Evolutionary conservation across 2,329 filamentous ascomycete genomes (phyloP), one percentile per base, ranked within the genome.

Genomic region (Xylaria sp.): DNA sequence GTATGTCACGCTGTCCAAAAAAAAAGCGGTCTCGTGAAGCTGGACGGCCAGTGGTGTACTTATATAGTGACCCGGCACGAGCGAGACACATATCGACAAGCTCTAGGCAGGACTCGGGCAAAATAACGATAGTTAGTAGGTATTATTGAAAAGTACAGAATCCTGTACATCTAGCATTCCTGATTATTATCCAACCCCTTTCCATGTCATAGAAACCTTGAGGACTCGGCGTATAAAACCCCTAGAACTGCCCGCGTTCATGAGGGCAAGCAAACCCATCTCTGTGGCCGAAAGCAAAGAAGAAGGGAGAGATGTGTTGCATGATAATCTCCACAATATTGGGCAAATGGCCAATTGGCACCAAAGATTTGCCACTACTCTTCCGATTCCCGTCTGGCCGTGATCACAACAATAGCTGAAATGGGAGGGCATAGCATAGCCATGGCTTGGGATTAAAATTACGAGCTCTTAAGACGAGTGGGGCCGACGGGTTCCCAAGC

Each of bases 401-500:
- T 54, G 42, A 48, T 51, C 45, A 54, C 21, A 39, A 47, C 50
- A 67, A 59, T 54, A 62, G 62, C 66, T 69, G 66, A 65, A 65
- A 69, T 58, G 58, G 58, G 50, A 57, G 39, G 6, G 39, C 51
- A 48, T 32, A 47, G 66, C 62, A 65, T 61, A 54, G 51, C 32
- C 27, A 51, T 66, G 67, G 62, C 66, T 68, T 69, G 36, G 36
- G 48, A 61, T 55, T 66, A 39, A 69, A 69, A 69, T 69, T 66
- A 69, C 67, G 58, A 69, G 48, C 51, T 61, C n/a, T 64, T 12
- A 64, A 50, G 54, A 30, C 39, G 61, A 19, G 50, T 60, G 56
- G 64, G 56, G 24, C 21, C 42, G 9, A 57, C 27, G 51, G 39
- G 1, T 9, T 11, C 21, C 47, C 2, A 39, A 11, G 8, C 61